phyloP scores from a whole-genome alignment of 2,329 filamentous ascomycete genomes.

The Aurifilum marmelostoma region DNA sequence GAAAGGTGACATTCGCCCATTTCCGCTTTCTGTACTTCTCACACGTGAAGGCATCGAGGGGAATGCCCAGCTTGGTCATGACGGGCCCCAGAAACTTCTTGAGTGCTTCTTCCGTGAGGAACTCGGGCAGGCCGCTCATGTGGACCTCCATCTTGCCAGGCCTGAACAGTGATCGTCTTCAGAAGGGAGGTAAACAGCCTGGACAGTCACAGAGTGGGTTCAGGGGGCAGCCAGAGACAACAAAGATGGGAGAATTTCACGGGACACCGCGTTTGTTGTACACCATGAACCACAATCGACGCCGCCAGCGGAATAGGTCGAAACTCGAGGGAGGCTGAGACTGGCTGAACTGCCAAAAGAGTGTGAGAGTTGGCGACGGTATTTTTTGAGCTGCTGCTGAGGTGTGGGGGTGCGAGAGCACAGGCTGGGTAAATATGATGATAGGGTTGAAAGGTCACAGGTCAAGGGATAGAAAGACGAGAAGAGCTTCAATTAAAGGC shows the following conservation, averaged over 20 bases:
- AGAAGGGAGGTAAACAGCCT: not conserved
- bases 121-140: conserved; percentile 46
- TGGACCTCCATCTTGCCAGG: conserved; percentile 49
- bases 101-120: conserved; percentile 45
- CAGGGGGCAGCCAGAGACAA: not conserved
- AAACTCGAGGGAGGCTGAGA: not conserved
- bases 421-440: not conserved
- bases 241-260: not conserved
- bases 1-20: conserved; percentile 49
- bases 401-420: not conserved
- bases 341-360: not conserved
- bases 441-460: not conserved
- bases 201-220: not conserved
- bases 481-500: not conserved
- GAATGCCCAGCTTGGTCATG: conserved; percentile 46
- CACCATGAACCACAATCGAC: not conserved
- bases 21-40: conserved; percentile 44
- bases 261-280: not conserved
- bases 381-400: not conserved
- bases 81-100: conserved; percentile 43
- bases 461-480: not conserved
- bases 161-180: not conserved
- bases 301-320: not conserved
- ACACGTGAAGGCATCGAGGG: conserved; percentile 43
- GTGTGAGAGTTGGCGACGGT: not conserved